These are phyloP conservation scores for Chrysosporium queenslandicum DNA, from an alignment of 2,329 filamentous ascomycete genomes.

Conservation along the genomic window DNA sequence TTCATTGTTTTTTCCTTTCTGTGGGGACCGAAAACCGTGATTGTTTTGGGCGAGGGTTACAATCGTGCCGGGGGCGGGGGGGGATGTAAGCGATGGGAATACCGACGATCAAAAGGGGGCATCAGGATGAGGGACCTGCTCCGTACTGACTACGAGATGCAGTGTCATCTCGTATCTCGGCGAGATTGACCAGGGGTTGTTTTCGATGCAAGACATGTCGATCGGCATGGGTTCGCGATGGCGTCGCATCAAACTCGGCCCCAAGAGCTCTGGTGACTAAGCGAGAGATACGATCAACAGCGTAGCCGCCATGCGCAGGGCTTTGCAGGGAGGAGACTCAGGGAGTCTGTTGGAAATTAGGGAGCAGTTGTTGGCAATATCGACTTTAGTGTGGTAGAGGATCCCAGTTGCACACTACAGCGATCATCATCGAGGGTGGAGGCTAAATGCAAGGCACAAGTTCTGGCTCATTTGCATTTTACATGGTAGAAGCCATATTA, in stretches of 20 bases:
- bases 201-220: not conserved
- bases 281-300: not conserved
- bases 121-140: not conserved
- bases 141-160: not conserved
- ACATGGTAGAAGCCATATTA: not conserved
- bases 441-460: not conserved
- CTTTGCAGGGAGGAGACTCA: too few relatives aligned
- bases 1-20: too few relatives aligned
- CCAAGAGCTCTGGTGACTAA: not conserved
- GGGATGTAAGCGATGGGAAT: not conserved
- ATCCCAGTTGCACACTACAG: not conserved
- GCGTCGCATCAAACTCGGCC: not conserved
- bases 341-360: not conserved
- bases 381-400: too few relatives aligned
- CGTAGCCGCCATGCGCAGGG: too few relatives aligned
- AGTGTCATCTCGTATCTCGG: not conserved
- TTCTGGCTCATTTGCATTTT: not conserved
- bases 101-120: not conserved
- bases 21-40: not conserved
- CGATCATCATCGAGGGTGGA: not conserved
- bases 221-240: slow-evolving; percentile 1
- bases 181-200: not conserved
- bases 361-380: not conserved
- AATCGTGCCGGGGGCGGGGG: not conserved
- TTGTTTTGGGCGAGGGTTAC: not conserved